These are phyloP conservation scores for Sextonia rubra DNA, from an alignment of 164 flowering plant species.

Conservation along the genomic window DNA sequence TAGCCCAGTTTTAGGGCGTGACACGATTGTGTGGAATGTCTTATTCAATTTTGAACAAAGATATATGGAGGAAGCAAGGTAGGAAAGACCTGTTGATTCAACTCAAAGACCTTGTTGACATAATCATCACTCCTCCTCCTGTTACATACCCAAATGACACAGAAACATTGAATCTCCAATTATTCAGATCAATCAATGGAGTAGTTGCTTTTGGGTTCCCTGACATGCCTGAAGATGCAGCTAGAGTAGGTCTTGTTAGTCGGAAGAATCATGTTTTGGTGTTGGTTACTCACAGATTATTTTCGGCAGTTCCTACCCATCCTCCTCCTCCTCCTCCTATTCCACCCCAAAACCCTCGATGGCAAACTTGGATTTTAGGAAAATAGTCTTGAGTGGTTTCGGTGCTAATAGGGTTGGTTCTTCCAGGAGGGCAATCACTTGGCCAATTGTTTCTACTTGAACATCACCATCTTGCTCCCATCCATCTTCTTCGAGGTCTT, in stretches of 20 bases:
- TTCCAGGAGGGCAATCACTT: conserved; percentile 58
- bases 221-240: conserved; percentile 55
- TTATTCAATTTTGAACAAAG: conserved; percentile 72
- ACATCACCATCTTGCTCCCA: conserved; percentile 74
- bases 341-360: conserved; percentile 74
- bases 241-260: conserved; percentile 53
- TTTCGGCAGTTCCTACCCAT: conserved; percentile 44
- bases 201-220: conserved; percentile 79
- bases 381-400: conserved; percentile 14
- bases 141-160: conserved; percentile 44
- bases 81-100: conserved; percentile 41
- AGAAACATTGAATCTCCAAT: conserved; percentile 72
- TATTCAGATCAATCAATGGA: conserved; percentile 75
- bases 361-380: conserved; percentile 40
- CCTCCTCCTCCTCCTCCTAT: conserved; percentile 98
- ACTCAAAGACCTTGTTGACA: conserved; percentile 32
- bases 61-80: conserved; percentile 78
- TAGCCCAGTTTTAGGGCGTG: too few relatives aligned
- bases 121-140: conserved; percentile 54
- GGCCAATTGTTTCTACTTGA: conserved; percentile 67
- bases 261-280: conserved; percentile 49
- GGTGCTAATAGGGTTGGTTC: conserved; percentile 42
- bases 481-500: conserved; percentile 90
- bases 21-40: conserved; percentile 83
- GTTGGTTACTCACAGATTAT: conserved; percentile 28